Conservation (phyloP, 2,329 filamentous ascomycete species). For the Lasiodiplodia hormozganensis region DNA sequence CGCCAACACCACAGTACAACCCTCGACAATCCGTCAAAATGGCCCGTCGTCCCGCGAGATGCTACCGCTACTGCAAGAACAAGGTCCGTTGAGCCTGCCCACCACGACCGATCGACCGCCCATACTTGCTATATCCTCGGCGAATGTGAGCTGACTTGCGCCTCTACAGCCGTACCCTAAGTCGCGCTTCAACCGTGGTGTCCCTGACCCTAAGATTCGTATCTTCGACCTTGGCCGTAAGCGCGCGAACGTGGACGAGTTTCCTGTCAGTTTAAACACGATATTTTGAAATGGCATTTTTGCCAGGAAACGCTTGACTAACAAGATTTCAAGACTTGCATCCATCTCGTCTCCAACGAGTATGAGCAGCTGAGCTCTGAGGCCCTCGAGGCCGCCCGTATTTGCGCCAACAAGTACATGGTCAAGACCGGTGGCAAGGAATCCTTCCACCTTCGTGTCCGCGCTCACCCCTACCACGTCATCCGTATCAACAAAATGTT, state of each 20-base stretch:
- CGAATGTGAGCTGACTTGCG: slow-evolving; percentile 23
- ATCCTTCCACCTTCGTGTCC: slow-evolving; percentile 74
- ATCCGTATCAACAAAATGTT: slow-evolving; percentile 99
- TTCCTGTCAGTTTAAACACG: slow-evolving; percentile 62
- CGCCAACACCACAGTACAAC: slow-evolving; percentile 45
- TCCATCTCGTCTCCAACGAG: slow-evolving; percentile 99
- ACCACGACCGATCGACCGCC: slow-evolving; percentile 3
- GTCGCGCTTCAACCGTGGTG: slow-evolving; percentile 99
- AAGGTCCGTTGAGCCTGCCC: slow-evolving; percentile 70
- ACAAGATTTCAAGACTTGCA: slow-evolving; percentile 54
- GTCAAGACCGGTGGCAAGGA: slow-evolving; percentile 74
- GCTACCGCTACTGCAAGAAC: slow-evolving; percentile 99
- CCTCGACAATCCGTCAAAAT: slow-evolving; percentile 77
- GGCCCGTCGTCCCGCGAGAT: slow-evolving; percentile 98
- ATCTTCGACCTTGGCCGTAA: slow-evolving; percentile 99
- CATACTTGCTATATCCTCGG: background rate
- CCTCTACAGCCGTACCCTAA: slow-evolving; percentile 86
- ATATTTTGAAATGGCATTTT: slow-evolving; percentile 34
- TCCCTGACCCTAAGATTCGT: slow-evolving; percentile 79
- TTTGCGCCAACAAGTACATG: slow-evolving; percentile 98
- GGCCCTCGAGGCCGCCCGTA: slow-evolving; percentile 99
- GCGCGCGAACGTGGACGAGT: slow-evolving; percentile 98
- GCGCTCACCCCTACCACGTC: slow-evolving; percentile 99
- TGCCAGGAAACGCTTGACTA: slow-evolving; percentile 51
- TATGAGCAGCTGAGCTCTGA: slow-evolving; percentile 99